Evolutionary conservation across 2,329 filamentous ascomycete species (phyloP).

Genomic region (Ustilaginoidea virens): DNA sequence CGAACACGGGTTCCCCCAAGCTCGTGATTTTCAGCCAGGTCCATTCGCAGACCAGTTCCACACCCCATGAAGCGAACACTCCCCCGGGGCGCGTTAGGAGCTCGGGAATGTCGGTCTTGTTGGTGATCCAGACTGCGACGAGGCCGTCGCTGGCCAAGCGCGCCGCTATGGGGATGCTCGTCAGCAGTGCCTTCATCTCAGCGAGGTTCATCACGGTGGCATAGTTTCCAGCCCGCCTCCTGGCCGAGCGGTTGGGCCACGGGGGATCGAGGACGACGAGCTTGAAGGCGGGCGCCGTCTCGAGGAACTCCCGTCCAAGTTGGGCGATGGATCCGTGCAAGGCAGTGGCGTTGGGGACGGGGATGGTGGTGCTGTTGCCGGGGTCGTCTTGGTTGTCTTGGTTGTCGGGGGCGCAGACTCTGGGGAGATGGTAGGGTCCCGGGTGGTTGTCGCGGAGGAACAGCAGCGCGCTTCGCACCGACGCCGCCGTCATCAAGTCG

Average conservation of each 20-base stretch:
- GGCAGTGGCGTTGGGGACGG: constrained; percentile 25
- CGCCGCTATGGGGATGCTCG: constrained; percentile 37
- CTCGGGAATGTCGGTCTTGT: constrained; percentile 44
- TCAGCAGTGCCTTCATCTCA: constrained; percentile 34
- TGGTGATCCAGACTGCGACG: constrained; percentile 65
- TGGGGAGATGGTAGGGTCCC: too few species aligned
- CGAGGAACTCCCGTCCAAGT: constrained; percentile 23
- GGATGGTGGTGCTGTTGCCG: constrained; percentile 3
- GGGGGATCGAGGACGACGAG: constrained; percentile 62
- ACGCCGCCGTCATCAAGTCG: constrained; percentile 36
- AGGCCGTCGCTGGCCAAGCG: constrained; percentile 38
- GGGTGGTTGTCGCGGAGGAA: constrained; percentile 16
- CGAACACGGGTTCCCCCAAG: constrained; percentile 47
- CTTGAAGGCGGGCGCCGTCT: constrained; percentile 39
- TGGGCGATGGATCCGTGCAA: constrained; percentile 33
- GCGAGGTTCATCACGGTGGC: constrained; percentile 26
- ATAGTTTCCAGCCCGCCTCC: constrained; percentile 38
- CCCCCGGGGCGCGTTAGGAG: constrained; percentile 36
- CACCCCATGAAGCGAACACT: constrained; percentile 50
- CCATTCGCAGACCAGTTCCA: constrained; percentile 56
- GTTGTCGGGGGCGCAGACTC: too few species aligned
- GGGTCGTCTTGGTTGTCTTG: constrained; percentile 1
- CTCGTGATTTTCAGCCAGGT: constrained; percentile 62
- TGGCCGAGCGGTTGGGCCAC: constrained; percentile 66
- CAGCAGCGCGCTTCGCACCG: constrained; percentile 27